These are phyloP conservation scores for Chlorophyllum brunneum DNA, from an alignment of 768 basidiomycete genomes.

Conservation along the genomic window DNA sequence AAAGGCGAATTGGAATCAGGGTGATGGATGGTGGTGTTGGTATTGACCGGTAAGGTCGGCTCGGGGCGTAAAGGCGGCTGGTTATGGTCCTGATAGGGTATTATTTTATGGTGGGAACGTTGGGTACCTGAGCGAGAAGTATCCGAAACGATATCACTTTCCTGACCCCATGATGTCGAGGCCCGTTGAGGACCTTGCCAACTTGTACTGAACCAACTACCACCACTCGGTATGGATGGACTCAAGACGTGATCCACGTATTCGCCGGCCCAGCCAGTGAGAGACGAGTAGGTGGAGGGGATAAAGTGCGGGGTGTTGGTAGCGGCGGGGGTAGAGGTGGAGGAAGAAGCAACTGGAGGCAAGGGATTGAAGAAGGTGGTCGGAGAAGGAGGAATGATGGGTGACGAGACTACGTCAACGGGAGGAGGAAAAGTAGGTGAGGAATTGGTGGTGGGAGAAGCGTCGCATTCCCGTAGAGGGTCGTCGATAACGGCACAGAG, in stretches of 20 bases:
- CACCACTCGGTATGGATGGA: not conserved
- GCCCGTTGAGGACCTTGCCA: conserved; percentile 7
- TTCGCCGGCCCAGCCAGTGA: conserved; percentile 36
- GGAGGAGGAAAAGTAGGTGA: conserved; percentile 17
- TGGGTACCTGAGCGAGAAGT: conserved; percentile 5
- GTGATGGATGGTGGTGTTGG: not conserved
- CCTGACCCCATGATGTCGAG: conserved; percentile 2
- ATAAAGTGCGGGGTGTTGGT: conserved; percentile 16
- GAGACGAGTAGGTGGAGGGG: conserved; percentile 30
- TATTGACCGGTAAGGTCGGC: not conserved
- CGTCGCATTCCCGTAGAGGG: conserved; percentile 19
- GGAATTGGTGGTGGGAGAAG: conserved; percentile 15
- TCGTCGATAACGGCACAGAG: conserved; percentile 23
- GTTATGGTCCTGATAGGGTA: conserved; percentile 1
- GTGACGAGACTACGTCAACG: conserved; percentile 15
- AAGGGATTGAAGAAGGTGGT: conserved; percentile 16
- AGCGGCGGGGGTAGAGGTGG: conserved; percentile 11
- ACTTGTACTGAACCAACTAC: not conserved
- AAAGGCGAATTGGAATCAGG: not conserved
- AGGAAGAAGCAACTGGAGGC: conserved; percentile 13
- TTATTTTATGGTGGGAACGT: conserved; percentile 3
- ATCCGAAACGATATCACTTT: not conserved
- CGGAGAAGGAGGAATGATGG: conserved; percentile 14
- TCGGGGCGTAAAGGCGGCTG: not conserved
- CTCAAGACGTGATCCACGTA: conserved; percentile 16